These are phyloP conservation scores for Lentinula sp. DNA, from an alignment of 768 basidiomycete genomes.

Conservation along the genomic window DNA sequence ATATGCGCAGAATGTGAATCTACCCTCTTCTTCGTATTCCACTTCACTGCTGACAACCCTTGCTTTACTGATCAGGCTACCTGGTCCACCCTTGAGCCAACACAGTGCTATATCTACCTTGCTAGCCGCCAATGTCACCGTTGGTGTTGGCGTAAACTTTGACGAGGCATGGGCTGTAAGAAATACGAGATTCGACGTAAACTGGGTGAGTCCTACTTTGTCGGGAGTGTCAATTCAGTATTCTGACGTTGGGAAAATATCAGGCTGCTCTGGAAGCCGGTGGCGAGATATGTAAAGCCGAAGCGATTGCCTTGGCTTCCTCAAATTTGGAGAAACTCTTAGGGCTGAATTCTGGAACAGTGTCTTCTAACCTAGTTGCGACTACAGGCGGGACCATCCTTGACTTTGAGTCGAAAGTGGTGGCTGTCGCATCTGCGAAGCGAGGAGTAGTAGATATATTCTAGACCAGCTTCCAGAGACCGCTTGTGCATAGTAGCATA, in stretches of 20 bases:
- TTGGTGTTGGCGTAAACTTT: constrained; percentile 53
- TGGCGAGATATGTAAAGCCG: constrained; percentile 22
- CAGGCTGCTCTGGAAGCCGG: constrained; percentile 19
- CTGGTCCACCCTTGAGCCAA: constrained; percentile 37
- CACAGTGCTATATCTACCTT: constrained; percentile 54
- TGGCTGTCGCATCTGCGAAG: constrained; percentile 28
- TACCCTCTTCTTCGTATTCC: neutral
- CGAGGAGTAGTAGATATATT: constrained; percentile 14
- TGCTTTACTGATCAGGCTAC: constrained; percentile 18
- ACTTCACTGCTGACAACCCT: neutral
- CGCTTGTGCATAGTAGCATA: constrained; percentile 9
- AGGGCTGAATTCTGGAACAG: constrained; percentile 21
- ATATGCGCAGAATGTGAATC: constrained; percentile 47
- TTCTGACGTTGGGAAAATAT: neutral
- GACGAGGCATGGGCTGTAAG: constrained; percentile 53
- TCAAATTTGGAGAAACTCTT: constrained; percentile 36
- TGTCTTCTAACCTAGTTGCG: constrained; percentile 25
- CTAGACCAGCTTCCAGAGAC: neutral
- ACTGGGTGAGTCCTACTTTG: constrained; percentile 51
- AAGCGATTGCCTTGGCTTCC: constrained; percentile 32
- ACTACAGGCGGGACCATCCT: constrained; percentile 30
- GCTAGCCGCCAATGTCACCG: constrained; percentile 57
- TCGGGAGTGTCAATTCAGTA: neutral
- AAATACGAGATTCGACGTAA: constrained; percentile 68
- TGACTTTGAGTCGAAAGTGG: constrained; percentile 34